phyloP scores from a whole-genome alignment of 129 eudicot genomes.

The Rutidosis leptorrhynchoides region DNA sequence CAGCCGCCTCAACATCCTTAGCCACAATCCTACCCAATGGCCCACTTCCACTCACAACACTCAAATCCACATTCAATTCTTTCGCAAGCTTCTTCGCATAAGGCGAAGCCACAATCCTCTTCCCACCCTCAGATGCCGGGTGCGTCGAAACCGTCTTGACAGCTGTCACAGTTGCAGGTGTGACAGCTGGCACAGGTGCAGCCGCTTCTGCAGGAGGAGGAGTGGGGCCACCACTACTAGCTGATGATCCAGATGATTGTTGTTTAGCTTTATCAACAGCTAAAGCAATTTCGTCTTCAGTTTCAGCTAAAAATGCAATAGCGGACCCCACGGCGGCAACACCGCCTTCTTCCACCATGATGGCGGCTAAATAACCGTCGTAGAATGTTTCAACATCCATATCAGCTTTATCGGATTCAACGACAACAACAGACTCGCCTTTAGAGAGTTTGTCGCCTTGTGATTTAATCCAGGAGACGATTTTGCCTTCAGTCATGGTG shows the following conservation, averaged over 20 bases:
- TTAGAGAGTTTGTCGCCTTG: slow-evolving; percentile 89
- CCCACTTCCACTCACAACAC: slow-evolving; percentile 73
- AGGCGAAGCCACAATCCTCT: slow-evolving; percentile 93
- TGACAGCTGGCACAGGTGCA: slow-evolving; percentile 25
- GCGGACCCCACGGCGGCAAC: slow-evolving; percentile 91
- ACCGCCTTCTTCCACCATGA: slow-evolving; percentile 83
- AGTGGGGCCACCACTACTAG: background rate
- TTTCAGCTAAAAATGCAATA: slow-evolving; percentile 60
- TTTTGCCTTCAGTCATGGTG: slow-evolving; percentile 97
- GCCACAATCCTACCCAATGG: slow-evolving; percentile 95
- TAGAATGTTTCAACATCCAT: slow-evolving; percentile 98
- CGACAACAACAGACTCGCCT: slow-evolving; percentile 92
- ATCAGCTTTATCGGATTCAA: slow-evolving; percentile 94
- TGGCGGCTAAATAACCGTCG: slow-evolving; percentile 87
- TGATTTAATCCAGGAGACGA: slow-evolving; percentile 87
- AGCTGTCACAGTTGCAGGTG: slow-evolving; percentile 15
- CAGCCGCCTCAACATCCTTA: slow-evolving; percentile 92
- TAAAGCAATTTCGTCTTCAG: slow-evolving; percentile 73
- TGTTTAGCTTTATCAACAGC: slow-evolving; percentile 50
- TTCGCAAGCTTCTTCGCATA: slow-evolving; percentile 94
- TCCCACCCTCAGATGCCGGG: slow-evolving; percentile 93
- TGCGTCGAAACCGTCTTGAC: slow-evolving; percentile 43
- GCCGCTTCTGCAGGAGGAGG: no score
- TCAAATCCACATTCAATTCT: slow-evolving; percentile 85
- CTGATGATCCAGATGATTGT: no score